phyloP scores from a whole-genome alignment of 2,329 filamentous ascomycete species.

The Pseudocercospora ulei region DNA sequence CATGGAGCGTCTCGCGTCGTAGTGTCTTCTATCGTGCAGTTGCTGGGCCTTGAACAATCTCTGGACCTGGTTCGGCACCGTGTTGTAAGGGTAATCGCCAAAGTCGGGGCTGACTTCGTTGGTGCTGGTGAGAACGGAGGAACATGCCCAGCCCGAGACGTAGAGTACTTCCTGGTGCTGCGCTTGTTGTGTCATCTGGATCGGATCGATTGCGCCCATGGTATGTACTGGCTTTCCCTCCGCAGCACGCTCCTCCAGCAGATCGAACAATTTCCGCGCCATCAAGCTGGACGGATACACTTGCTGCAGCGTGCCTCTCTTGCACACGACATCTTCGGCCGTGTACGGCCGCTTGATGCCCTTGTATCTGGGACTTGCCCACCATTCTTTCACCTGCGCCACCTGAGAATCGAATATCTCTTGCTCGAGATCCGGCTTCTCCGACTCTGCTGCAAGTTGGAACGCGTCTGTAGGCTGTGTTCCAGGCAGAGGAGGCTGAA shows the following conservation, averaged over 20 bases:
- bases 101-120: slow-evolving; percentile 98
- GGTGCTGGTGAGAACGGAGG: slow-evolving; percentile 79
- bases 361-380: slow-evolving; percentile 70
- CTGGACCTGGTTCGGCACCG: slow-evolving; percentile 95
- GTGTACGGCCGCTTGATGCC: slow-evolving; percentile 89
- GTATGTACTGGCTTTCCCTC: slow-evolving; percentile 87
- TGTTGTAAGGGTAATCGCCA: slow-evolving; percentile 98
- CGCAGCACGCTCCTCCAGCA: slow-evolving; percentile 66
- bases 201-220: slow-evolving; percentile 96
- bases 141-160: slow-evolving; percentile 95
- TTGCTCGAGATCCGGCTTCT: slow-evolving; percentile 74
- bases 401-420: slow-evolving; percentile 74
- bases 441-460: slow-evolving; percentile 67
- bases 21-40: slow-evolving; percentile 93
- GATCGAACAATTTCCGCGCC: slow-evolving; percentile 86
- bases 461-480: slow-evolving; percentile 64
- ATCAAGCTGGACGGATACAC: slow-evolving; percentile 87
- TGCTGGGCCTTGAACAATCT: slow-evolving; percentile 92
- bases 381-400: slow-evolving; percentile 80
- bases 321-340: slow-evolving; percentile 82
- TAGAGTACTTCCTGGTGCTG: slow-evolving; percentile 93
- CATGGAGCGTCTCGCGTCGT: slow-evolving; percentile 73
- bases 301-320: slow-evolving; percentile 78
- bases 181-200: slow-evolving; percentile 98
- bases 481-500: slow-evolving; percentile 53